Conservation (phyloP, 495 filamentous ascomycete species). For the Lepraria neglecta region DNA sequence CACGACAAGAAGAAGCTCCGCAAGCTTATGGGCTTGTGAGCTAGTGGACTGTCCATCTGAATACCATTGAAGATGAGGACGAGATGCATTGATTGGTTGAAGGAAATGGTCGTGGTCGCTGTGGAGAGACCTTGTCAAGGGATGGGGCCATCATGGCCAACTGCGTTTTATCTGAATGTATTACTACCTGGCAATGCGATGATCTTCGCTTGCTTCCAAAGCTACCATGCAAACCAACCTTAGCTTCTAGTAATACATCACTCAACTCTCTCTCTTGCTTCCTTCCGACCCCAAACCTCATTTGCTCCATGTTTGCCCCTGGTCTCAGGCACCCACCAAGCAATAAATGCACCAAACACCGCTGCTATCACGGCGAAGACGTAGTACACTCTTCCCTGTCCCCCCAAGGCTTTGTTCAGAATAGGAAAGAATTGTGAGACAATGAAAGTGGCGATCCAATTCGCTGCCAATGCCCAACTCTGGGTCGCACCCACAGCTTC, state of each 20-base stretch:
- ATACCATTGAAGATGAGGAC: too few species aligned
- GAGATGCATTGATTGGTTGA: too few species aligned
- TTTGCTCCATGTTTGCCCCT: constrained; percentile 72
- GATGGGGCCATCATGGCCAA: too few species aligned
- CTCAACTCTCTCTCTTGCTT: constrained; percentile 19
- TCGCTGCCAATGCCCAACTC: constrained; percentile 74
- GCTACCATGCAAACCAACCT: too few species aligned
- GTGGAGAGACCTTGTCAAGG: too few species aligned
- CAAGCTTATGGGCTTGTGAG: too few species aligned
- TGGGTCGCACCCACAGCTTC: constrained; percentile 88
- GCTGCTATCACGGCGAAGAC: constrained; percentile 70
- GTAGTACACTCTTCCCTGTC: constrained; percentile 78
- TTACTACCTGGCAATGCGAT: too few species aligned
- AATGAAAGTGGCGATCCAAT: constrained; percentile 84
- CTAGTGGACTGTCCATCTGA: too few species aligned
- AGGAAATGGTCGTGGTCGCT: too few species aligned
- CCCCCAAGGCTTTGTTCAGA: constrained; percentile 65
- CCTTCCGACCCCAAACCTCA: constrained; percentile 74
- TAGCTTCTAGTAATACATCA: background rate
- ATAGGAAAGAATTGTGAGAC: constrained; percentile 92
- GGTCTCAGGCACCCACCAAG: constrained; percentile 71
- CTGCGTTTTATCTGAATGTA: too few species aligned
- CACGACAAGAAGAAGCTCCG: too few species aligned
- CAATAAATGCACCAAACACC: constrained; percentile 59
- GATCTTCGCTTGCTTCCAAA: too few species aligned